These are phyloP conservation scores for Uronychia binucleata DNA, from an alignment of 73 alveolate genomes.

Conservation along the genomic window DNA sequence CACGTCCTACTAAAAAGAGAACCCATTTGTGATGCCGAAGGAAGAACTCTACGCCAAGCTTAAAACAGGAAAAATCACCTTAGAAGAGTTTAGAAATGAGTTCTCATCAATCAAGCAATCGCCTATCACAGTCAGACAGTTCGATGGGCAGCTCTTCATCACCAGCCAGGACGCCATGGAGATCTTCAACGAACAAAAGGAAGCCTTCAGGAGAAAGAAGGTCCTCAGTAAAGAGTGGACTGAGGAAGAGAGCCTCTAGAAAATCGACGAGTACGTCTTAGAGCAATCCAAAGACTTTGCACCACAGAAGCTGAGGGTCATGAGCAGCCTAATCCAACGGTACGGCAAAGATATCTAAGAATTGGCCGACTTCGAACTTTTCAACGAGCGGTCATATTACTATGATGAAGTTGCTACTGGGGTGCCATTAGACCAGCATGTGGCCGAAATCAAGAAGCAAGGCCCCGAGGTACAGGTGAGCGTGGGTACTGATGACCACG, in stretches of 20 bases:
- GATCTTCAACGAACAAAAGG: not conserved
- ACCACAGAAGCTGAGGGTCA: not conserved
- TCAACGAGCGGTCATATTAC: conserved; percentile 40
- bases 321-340: not conserved
- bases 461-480: conserved; percentile 23
- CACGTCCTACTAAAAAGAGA: too few species aligned
- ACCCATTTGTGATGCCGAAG: too few species aligned
- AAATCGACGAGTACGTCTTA: not conserved
- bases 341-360: not conserved
- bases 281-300: not conserved
- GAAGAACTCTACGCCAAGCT: conserved; percentile 6
- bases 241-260: conserved; percentile 14
- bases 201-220: conserved; percentile 22
- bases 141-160: not conserved
- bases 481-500: conserved; percentile 39
- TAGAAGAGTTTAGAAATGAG: not conserved
- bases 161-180: conserved; percentile 2
- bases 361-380: not conserved
- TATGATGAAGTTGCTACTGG: conserved; percentile 47
- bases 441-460: not conserved
- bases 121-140: not conserved
- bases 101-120: not conserved
- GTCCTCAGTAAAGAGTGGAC: conserved; percentile 15
- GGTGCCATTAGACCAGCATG: conserved; percentile 39
- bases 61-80: conserved; percentile 3